Evolutionary conservation across 2,329 filamentous ascomycete genomes (phyloP).

Genomic region (Zymoseptoria tritici): DNA sequence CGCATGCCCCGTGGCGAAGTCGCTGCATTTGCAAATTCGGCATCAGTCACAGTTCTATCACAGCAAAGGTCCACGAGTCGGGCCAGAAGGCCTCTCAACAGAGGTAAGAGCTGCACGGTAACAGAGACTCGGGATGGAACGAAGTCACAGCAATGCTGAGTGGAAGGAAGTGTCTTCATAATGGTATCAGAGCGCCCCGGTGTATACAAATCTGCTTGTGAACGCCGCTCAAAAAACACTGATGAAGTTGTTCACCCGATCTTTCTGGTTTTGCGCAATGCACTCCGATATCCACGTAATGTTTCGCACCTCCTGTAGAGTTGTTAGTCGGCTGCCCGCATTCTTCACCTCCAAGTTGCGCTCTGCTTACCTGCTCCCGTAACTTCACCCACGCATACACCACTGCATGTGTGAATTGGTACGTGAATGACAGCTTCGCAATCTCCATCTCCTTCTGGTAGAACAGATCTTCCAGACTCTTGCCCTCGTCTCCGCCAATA

Average conservation of each 20-base stretch:
- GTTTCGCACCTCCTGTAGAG: constrained; percentile 84
- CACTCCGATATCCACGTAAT: constrained; percentile 99
- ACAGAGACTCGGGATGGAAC: not conserved
- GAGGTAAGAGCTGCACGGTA: not conserved
- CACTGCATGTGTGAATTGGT: constrained; percentile 89
- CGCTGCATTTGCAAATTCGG: too few relatives aligned
- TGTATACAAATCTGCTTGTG: not conserved
- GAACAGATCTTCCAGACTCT: constrained; percentile 93
- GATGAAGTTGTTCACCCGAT: constrained; percentile 97
- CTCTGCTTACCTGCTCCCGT: constrained; percentile 74
- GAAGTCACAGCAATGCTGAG: not conserved
- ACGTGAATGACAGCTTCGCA: constrained; percentile 87
- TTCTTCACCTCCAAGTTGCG: not conserved
- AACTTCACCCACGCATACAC: constrained; percentile 98
- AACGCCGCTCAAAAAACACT: constrained; percentile 66
- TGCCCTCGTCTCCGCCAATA: constrained; percentile 66
- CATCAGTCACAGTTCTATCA: not conserved
- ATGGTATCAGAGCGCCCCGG: not conserved
- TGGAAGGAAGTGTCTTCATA: not conserved
- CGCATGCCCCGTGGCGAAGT: too few relatives aligned
- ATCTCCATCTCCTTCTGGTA: constrained; percentile 99
- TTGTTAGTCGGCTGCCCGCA: constrained; percentile 20
- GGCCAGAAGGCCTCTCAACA: not conserved
- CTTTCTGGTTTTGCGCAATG: constrained; percentile 99
- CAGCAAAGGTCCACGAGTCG: not conserved